Evolutionary conservation across 768 basidiomycete species (phyloP).

Genomic region (Suillus occidentalis): DNA sequence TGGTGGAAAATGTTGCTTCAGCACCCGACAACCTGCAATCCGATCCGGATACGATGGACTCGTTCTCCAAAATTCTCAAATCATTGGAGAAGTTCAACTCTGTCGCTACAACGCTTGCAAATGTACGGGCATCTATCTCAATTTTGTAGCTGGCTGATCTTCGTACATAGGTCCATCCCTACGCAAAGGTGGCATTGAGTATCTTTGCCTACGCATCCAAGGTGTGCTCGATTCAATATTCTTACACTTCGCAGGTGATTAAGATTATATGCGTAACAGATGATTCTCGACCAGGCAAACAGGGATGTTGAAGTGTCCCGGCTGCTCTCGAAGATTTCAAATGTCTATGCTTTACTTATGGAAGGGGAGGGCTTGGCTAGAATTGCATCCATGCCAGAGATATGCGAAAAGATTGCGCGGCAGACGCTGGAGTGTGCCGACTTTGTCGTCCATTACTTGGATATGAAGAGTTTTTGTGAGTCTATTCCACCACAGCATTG

Average conservation of each 20-base stretch:
- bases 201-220: neutral
- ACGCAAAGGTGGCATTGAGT: neutral
- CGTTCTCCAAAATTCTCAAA: neutral
- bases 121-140: neutral
- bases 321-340: no score
- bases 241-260: fast-evolving
- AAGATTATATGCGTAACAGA: neutral
- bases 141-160: neutral
- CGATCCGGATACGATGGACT: neutral
- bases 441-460: no score
- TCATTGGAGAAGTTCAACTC: neutral
- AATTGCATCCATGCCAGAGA: no score
- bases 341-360: no score
- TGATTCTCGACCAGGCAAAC: neutral
- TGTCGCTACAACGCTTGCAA: neutral
- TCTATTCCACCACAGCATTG: no score
- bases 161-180: neutral
- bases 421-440: no score
- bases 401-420: no score
- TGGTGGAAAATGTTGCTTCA: no score
- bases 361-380: no score
- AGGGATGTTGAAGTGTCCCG: neutral
- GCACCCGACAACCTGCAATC: neutral
- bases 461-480: no score
- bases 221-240: neutral